These are phyloP conservation scores for Scleroderma citrinum DNA, from an alignment of 768 basidiomycete genomes.

Conservation along the genomic window DNA sequence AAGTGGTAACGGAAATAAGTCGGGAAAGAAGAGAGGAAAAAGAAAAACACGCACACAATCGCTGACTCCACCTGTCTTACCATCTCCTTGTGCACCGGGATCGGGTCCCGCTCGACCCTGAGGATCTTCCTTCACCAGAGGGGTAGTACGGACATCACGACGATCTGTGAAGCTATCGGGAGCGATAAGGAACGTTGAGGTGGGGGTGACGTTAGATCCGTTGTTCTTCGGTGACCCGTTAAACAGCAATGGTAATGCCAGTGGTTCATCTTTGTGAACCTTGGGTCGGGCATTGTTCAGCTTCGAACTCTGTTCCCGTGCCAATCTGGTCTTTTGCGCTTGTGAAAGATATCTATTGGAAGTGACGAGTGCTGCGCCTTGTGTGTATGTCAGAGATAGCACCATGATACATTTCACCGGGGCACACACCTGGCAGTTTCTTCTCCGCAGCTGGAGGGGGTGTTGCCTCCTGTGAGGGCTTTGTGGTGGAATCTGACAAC, in stretches of 20 bases:
- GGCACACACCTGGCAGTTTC: neutral
- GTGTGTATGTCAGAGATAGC: neutral
- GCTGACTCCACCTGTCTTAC: neutral
- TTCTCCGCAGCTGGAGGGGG: neutral
- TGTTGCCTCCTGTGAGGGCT: neutral
- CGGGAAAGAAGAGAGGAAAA: neutral
- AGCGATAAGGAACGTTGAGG: neutral
- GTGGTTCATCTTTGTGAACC: neutral
- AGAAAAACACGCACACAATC: neutral
- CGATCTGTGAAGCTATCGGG: neutral
- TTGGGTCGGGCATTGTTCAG: neutral
- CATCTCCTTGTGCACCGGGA: neutral
- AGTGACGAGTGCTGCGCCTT: neutral
- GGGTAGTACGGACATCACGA: neutral
- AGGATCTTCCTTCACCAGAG: neutral
- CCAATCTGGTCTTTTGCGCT: neutral
- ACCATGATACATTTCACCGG: no score
- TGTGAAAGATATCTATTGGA: slow-evolving; percentile 1
- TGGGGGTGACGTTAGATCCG: neutral
- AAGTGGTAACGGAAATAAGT: neutral
- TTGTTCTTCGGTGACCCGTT: neutral
- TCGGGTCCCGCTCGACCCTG: neutral
- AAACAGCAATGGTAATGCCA: neutral
- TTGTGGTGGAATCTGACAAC: neutral
- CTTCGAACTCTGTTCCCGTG: neutral